Evolutionary conservation across 2,329 filamentous ascomycete genomes (phyloP).

Genomic region (Aspergillus sp.): DNA sequence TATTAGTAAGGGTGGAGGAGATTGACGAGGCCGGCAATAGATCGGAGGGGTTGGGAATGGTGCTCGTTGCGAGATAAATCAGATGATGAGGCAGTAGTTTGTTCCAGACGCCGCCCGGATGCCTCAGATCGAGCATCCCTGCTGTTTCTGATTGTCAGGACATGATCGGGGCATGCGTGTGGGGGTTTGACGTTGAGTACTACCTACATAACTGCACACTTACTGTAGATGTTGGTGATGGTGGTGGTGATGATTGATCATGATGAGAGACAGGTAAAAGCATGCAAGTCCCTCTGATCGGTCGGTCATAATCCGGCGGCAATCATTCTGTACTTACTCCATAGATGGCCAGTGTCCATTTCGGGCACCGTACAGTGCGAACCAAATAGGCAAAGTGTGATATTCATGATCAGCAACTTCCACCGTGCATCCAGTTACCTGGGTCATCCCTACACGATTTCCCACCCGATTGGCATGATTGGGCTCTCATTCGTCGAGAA

Average conservation of each 20-base stretch:
- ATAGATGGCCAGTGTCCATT: background rate
- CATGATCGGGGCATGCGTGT: background rate
- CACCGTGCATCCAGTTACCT: conserved; percentile 15
- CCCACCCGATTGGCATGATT: background rate
- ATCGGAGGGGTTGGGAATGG: background rate
- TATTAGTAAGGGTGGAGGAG: no score
- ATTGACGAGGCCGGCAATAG: no score
- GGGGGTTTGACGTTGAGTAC: conserved; percentile 9
- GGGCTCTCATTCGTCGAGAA: background rate
- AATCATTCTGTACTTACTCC: no score
- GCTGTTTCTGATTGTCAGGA: conserved; percentile 5
- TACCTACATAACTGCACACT: background rate
- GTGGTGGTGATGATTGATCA: no score
- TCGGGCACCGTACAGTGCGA: background rate
- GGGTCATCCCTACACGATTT: conserved; percentile 18
- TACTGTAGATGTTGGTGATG: no score
- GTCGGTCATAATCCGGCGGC: no score
- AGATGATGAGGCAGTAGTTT: background rate
- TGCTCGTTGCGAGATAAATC: background rate
- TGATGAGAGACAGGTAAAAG: no score
- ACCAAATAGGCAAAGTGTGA: conserved; percentile 7
- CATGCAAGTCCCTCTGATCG: no score
- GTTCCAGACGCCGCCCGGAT: background rate
- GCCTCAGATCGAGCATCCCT: conserved; percentile 1
- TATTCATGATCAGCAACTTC: conserved; percentile 19